Evolutionary conservation across 768 basidiomycete genomes (phyloP).

Genomic region (Mycena filopes): DNA sequence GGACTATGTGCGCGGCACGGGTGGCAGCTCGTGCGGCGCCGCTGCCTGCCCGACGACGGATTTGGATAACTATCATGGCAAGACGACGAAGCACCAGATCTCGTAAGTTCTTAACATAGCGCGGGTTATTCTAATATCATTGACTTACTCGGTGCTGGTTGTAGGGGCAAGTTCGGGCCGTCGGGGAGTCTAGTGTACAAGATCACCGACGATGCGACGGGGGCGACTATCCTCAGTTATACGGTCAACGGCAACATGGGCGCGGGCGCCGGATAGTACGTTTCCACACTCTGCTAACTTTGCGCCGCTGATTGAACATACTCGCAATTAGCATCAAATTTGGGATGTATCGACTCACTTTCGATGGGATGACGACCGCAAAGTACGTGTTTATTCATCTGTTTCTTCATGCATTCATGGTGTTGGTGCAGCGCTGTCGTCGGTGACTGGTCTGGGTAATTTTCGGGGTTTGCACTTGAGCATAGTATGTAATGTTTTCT

Average conservation of each 20-base stretch:
- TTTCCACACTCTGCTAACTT: too few relatives aligned
- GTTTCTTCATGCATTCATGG: neutral
- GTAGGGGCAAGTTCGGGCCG: slow-evolving; percentile 32
- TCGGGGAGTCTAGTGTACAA: slow-evolving; percentile 26
- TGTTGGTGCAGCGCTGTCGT: slow-evolving; percentile 12
- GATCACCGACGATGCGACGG: slow-evolving; percentile 25
- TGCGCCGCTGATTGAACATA: neutral
- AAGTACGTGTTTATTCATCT: slow-evolving; percentile 5
- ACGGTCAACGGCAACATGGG: slow-evolving; percentile 30
- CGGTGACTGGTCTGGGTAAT: slow-evolving; percentile 14
- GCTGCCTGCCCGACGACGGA: slow-evolving; percentile 23
- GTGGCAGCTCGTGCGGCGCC: slow-evolving; percentile 21
- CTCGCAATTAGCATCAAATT: slow-evolving; percentile 27
- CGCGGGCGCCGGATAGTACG: slow-evolving; percentile 31
- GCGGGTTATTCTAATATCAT: neutral
- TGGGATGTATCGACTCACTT: slow-evolving; percentile 28
- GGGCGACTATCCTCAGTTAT: slow-evolving; percentile 27
- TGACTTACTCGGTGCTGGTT: too few relatives aligned
- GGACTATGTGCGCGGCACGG: slow-evolving; percentile 39
- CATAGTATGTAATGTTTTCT: too few relatives aligned
- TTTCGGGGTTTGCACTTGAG: too few relatives aligned
- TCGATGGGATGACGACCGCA: slow-evolving; percentile 32
- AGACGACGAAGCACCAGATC: slow-evolving; percentile 24
- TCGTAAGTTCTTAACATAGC: slow-evolving; percentile 13
- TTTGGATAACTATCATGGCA: slow-evolving; percentile 25